Conservation (phyloP, 2,329 filamentous ascomycete genomes). For the Periconia sp. region DNA sequence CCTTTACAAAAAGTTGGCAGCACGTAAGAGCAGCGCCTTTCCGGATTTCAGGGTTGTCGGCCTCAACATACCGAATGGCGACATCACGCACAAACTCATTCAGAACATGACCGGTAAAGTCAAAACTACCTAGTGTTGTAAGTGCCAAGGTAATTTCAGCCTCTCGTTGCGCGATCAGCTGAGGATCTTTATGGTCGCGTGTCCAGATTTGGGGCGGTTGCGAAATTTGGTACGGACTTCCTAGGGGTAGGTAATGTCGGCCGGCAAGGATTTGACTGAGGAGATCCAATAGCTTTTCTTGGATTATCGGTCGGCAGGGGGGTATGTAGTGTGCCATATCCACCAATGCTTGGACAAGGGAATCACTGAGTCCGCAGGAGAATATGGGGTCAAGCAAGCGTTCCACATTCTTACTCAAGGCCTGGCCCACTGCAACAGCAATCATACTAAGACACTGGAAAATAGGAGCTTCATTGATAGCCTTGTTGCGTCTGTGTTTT, state of each 20-base stretch:
- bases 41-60: conserved; percentile 89
- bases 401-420: conserved; percentile 97
- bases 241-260: conserved; percentile 87
- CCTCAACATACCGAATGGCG: conserved; percentile 96
- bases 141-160: conserved; percentile 89
- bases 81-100: conserved; percentile 99
- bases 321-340: conserved; percentile 99
- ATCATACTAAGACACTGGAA: conserved; percentile 98
- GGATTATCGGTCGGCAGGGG: conserved; percentile 87
- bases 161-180: conserved; percentile 77
- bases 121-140: conserved; percentile 95
- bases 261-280: conserved; percentile 91
- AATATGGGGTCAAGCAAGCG: conserved; percentile 94
- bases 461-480: conserved; percentile 69
- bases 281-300: conserved; percentile 91
- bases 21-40: conserved; percentile 95
- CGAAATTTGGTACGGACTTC: conserved; percentile 85
- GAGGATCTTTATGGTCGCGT: conserved; percentile 82
- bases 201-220: conserved; percentile 79
- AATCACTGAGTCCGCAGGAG: conserved; percentile 89
- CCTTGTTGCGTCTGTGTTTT: conserved; percentile 54
- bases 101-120: conserved; percentile 83
- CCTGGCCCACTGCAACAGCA: conserved; percentile 91
- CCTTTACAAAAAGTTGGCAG: conserved; percentile 94
- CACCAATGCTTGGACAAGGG: conserved; percentile 90